Conservation (phyloP, 257 asterid species). For the Nicotiana noctiflora region DNA sequence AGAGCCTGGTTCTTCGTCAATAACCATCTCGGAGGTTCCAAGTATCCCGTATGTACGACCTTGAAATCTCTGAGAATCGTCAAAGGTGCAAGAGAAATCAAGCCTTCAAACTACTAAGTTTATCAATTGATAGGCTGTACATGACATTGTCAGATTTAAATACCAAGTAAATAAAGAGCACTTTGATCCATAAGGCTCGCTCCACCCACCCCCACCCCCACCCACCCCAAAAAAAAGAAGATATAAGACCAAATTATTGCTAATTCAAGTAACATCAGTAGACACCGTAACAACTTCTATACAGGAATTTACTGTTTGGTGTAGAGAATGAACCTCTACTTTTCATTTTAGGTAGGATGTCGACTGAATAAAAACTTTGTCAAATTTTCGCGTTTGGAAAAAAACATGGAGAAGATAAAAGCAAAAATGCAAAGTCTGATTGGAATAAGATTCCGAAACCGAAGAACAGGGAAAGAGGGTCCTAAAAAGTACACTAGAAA, state of each 20-base stretch:
- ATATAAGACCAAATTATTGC: background rate
- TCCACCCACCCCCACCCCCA: background rate
- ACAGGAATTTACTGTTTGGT: background rate
- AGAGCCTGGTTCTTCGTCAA: constrained; percentile 62
- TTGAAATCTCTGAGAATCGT: constrained; percentile 65
- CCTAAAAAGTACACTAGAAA: background rate
- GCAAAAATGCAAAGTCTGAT: background rate
- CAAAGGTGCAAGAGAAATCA: background rate
- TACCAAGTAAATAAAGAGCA: background rate
- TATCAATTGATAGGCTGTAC: background rate
- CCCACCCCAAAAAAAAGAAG: background rate
- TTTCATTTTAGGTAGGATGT: background rate
- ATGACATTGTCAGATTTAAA: background rate
- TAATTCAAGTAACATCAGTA: background rate
- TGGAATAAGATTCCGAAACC: background rate
- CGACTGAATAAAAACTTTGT: background rate
- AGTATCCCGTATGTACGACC: constrained; percentile 74
- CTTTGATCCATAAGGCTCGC: background rate
- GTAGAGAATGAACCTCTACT: background rate
- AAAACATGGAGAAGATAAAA: background rate
- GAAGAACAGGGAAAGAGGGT: background rate
- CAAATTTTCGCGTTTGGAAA: background rate
- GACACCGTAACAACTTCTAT: background rate
- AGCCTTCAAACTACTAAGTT: background rate
- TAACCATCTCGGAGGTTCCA: constrained; percentile 61